Evolutionary conservation across 306 rosid genomes (phyloP).

Genomic region (Sphenostylis stenocarpa): DNA sequence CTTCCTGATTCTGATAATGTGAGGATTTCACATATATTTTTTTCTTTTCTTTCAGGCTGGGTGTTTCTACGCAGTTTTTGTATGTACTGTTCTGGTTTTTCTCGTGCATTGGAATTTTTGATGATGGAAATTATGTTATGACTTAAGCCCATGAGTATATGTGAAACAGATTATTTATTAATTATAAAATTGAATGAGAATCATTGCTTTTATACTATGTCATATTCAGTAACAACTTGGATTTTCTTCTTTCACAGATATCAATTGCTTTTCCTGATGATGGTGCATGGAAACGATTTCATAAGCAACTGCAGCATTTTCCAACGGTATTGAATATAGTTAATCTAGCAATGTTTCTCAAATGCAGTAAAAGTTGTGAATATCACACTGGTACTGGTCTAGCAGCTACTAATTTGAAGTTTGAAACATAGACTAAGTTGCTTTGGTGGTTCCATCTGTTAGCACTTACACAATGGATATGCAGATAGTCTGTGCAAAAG

Average conservation of each 20-base stretch:
- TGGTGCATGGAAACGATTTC: constrained; percentile 98
- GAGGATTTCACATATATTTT: constrained; percentile 31
- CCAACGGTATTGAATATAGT: constrained; percentile 64
- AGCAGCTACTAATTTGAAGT: constrained; percentile 23
- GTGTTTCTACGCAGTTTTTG: neutral
- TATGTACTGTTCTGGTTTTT: neutral
- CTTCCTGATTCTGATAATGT: constrained; percentile 97
- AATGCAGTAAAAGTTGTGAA: constrained; percentile 13
- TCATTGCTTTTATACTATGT: constrained; percentile 4
- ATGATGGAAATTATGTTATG: neutral
- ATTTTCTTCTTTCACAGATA: constrained; percentile 50
- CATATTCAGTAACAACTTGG: constrained; percentile 14
- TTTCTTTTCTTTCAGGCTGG: neutral
- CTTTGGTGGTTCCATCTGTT: constrained; percentile 16
- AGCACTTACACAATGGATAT: constrained; percentile 27
- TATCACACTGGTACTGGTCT: neutral
- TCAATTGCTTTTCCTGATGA: constrained; percentile 96
- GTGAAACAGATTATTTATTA: no score
- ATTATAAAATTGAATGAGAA: neutral
- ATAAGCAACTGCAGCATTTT: constrained; percentile 89
- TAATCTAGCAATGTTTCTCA: constrained; percentile 18
- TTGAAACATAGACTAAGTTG: constrained; percentile 11
- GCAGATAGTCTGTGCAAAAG: constrained; percentile 96
- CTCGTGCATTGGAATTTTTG: neutral
- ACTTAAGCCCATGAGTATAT: neutral